Evolutionary conservation across 306 rosid species (phyloP).

Genomic region (Sicyos edulis): DNA sequence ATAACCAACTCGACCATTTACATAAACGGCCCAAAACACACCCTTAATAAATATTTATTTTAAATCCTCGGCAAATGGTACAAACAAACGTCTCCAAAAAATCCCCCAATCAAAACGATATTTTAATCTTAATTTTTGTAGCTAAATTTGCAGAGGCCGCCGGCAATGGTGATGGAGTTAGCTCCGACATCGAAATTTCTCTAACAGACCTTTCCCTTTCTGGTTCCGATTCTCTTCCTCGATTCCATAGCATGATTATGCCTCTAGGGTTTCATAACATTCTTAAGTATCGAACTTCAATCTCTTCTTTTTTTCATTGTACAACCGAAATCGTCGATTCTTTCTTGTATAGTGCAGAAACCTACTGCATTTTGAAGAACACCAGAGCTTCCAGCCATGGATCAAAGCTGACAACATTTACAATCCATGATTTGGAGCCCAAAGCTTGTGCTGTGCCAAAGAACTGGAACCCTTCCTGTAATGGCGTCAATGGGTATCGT

Average conservation of each 20-base stretch:
- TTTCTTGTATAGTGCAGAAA: neutral
- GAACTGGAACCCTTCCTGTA: neutral
- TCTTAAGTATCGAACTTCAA: slow-evolving; percentile 17
- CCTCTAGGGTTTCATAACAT: slow-evolving; percentile 12
- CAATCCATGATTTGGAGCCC: neutral
- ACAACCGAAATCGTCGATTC: neutral
- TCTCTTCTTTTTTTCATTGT: neutral
- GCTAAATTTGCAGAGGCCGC: neutral
- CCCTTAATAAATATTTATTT: too few relatives aligned
- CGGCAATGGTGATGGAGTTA: neutral
- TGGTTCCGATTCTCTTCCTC: neutral
- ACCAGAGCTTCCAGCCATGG: neutral
- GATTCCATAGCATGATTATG: slow-evolving; percentile 15
- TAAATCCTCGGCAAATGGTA: too few relatives aligned
- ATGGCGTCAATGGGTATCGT: slow-evolving; percentile 13
- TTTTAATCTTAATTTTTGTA: neutral
- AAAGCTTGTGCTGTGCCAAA: neutral
- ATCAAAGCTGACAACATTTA: neutral
- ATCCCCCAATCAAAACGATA: too few relatives aligned
- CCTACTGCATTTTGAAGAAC: slow-evolving; percentile 13
- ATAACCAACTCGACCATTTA: too few relatives aligned
- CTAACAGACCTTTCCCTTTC: neutral
- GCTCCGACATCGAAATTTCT: slow-evolving; percentile 16
- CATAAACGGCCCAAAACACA: too few relatives aligned
- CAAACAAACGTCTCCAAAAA: too few relatives aligned